phyloP scores from a whole-genome alignment of 768 basidiomycete genomes.

The Rhizopogon vesiculosus region DNA sequence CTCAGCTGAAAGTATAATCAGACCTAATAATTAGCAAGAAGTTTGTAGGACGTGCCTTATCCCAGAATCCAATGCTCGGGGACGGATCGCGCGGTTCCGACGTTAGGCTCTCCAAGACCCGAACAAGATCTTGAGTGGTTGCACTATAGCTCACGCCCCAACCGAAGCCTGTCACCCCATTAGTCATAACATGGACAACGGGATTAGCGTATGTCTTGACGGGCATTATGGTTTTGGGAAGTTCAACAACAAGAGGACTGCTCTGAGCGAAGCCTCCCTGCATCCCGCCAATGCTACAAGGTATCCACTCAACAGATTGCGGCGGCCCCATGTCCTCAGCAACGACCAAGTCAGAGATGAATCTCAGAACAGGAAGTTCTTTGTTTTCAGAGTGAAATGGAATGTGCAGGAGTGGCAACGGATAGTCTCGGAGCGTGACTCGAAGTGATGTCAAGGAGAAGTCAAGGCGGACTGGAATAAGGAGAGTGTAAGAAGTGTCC shows the following conservation, averaged over 20 bases:
- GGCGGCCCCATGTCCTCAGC: slow-evolving; percentile 81
- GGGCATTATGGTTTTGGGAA: slow-evolving; percentile 94
- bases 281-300: slow-evolving; percentile 58
- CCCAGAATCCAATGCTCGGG: slow-evolving; percentile 89
- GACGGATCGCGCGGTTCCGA: slow-evolving; percentile 78
- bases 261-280: slow-evolving; percentile 48
- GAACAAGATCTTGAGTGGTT: slow-evolving; percentile 82
- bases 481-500: slow-evolving; percentile 69
- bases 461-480: slow-evolving; percentile 78
- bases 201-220: slow-evolving; percentile 90
- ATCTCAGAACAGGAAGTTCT: slow-evolving; percentile 46
- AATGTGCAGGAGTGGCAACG: slow-evolving; percentile 77
- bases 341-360: slow-evolving; percentile 76
- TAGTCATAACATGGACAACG: slow-evolving; percentile 58
- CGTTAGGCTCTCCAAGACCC: slow-evolving; percentile 75
- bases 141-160: slow-evolving; percentile 91
- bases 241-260: slow-evolving; percentile 48
- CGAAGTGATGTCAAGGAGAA: slow-evolving; percentile 60
- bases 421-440: slow-evolving; percentile 79
- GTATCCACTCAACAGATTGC: slow-evolving; percentile 65
- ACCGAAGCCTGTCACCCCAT: slow-evolving; percentile 64
- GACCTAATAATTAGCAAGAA: not conserved
- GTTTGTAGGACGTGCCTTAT: slow-evolving; percentile 54
- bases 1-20: slow-evolving; percentile 45
- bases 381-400: slow-evolving; percentile 38